Evolutionary conservation across 1,139 yeast genomes (phyloP).

Genomic region (Sugiyamaella sp.): DNA sequence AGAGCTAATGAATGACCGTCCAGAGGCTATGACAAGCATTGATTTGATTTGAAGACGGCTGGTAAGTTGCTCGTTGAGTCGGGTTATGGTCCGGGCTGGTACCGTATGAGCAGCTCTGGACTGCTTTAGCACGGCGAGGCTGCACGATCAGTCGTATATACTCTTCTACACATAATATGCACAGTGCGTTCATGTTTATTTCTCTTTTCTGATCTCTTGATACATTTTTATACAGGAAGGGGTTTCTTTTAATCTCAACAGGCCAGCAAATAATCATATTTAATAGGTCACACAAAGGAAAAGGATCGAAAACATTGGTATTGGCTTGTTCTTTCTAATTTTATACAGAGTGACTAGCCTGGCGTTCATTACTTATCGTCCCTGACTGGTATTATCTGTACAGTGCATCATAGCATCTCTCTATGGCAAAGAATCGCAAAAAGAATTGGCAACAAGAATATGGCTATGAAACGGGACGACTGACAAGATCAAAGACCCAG

Average conservation of each 20-base stretch:
- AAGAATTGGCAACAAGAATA: slow-evolving; percentile 18
- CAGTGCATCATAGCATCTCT: background rate
- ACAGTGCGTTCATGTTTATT: no score
- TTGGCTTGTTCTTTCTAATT: background rate
- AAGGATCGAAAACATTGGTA: background rate
- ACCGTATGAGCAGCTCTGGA: no score
- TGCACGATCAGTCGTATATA: no score
- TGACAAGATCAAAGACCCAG: slow-evolving; percentile 26
- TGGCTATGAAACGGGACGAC: slow-evolving; percentile 23
- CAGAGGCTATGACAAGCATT: no score
- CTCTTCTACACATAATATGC: no score
- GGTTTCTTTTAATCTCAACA: background rate
- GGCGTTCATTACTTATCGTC: background rate
- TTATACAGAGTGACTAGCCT: background rate
- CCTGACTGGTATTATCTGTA: background rate
- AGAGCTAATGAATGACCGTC: no score
- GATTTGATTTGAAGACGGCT: no score
- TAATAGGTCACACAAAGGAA: background rate
- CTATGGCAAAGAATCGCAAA: slow-evolving; percentile 15
- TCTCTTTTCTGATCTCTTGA: background rate
- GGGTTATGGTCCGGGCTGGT: no score
- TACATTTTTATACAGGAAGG: background rate
- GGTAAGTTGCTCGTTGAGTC: no score
- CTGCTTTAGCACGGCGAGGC: no score
- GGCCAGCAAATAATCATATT: background rate